Evolutionary conservation across 2,329 filamentous ascomycete genomes (phyloP), one percentile per base, ranked within the genome.

Genomic region (Aspergillus sojae): DNA sequence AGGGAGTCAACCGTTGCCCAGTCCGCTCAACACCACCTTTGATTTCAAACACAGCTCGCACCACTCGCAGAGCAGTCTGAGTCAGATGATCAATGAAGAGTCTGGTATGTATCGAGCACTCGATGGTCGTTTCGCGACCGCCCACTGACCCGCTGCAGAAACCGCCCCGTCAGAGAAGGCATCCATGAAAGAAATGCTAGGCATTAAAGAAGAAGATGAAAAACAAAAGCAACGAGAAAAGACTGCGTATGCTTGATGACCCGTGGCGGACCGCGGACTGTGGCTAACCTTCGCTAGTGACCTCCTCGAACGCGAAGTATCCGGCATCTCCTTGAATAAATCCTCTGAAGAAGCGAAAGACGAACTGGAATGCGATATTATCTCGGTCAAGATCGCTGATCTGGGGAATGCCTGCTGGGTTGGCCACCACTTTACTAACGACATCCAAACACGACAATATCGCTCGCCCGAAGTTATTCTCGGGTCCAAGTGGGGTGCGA

Each of bases 351-450:
- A 68, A 34, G 69, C 72, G 32, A 59, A 58, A 3, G 74, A 77
- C 43, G 75, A 76, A 54, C 68, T 68, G 16, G 71, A 75, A 45
- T 84, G 85, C 70, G 91, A 94, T 67, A 91, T 93, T 68, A 98
- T 99, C 72, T 97, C 94, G 39, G 95, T 99, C 78, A 99, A 99
- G 83, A 99, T 99, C 82, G 95, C 95, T 48, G 95, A 99, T 83
- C 84, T 99, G 61, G 95, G 95, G 64, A 99, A 99, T 77, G 95
- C 95, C 23, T 99, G 95, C 82, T 99, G 95, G 95, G 94, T 97
- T 32, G 93, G 93, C 68, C 95, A 99, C 77, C 95, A 99, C 80
- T 99, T 99, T 80, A 99, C 95, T 75, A 97, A 99, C 76, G 95
- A 99, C 77, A 99, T 99, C 73, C 95, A 99, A 78, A 99, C 95